Base-by-base conservation (phyloP, 768 basidiomycete species). In the Trametes cinnabarina region DNA sequence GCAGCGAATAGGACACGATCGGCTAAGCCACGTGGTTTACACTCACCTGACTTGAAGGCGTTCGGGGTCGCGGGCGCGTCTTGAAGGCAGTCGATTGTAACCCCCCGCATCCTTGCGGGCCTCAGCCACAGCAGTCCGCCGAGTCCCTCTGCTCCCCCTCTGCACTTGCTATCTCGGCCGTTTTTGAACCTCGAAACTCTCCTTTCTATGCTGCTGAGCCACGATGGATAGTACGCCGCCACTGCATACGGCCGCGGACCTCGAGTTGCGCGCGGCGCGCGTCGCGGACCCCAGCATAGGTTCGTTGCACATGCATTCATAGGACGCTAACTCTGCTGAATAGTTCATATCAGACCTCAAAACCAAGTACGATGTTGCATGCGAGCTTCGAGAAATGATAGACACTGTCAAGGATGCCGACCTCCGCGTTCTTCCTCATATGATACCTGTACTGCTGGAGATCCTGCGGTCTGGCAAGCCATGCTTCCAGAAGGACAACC, bases 361-460 rank as follows among this genome's bases (percentile, higher is more conserved):
- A 57, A 82, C 82, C 3, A 90, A 89, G 72, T 81, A 83, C 70
- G 74, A 75, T 3, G 81, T 85, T n/a, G 88, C 88, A 57, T 81
- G 78, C 57, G 91, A 93, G 69, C 83, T 94, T 58, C 81, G 90
- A 55, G 90, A 93, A 69, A 82, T 86, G 76, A 78, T 94, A 63
- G 92, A 94, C 65, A 85, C 85, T 15, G 82, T 89, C 39, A 79
- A 88, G 54, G 92, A 93, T 59, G 76, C 82, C 17, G 92, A 94
- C 62, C 75, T 80, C 39, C 83, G 86, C 20, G 85, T 85, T 32
- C 77, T 92, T 20, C 84, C 85, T 7, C 82, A 84, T 62, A 84
- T 91, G 68, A 84, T 92, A 50, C 87, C 87, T 15, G 82, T 87
- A 23, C 73, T 93, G 25, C 75, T 90, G 25, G 87, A 90, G 63